Evolutionary conservation across 2,329 filamentous ascomycete species (phyloP), one percentile per base, ranked within the genome.

Genomic region (Nannizziopsis barbatae): DNA sequence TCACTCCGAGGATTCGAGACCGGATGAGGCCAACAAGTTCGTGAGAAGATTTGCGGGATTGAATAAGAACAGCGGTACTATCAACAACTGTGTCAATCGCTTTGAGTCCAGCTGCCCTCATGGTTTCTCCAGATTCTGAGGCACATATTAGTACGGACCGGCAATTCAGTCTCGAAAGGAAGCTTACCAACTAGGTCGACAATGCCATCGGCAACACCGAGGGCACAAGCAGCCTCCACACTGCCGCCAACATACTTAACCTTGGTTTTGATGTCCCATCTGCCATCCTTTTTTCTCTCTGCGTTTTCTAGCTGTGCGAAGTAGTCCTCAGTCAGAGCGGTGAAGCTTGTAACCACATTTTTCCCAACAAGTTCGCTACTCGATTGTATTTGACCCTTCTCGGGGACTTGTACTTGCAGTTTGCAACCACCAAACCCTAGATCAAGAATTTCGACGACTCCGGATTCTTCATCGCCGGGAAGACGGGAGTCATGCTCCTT

Each of bases 271-370:
- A 93, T 66, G 65, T 83, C 82, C 62, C 67, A 58, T 62, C 68
- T 54, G 43, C 60, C 36, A 33, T 56, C 53, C 39, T 53, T 33
- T 55, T 65, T 22, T 65, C 61, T 50, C 60, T 65, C 58, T 22
- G 57, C 48, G 4, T 69, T 69, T 62, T 96, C 92, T 22, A 98
- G 71, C 54, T 75, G 75, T 42, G 81, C 75, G 71, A 96, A 98
- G 70, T 94, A 95, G 58, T 83, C 78, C 60, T 82, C 78, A 1
- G 89, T 76, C 47, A 98, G 74, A 56, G 83, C 80, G 47, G 89
- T 89, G 63, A 98, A 98, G 72, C 90, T 96, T 35, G 92, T 96
- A 50, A 90, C 89, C 47, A 98, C 84, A 60, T 90, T 95, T 70
- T 85, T 89, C 50, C 92, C 92, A 53, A 98, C 76, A 41, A 98